These are phyloP conservation scores for Candida khao-thaluensis DNA, from an alignment of 805 yeast genomes.

Conservation along the genomic window DNA sequence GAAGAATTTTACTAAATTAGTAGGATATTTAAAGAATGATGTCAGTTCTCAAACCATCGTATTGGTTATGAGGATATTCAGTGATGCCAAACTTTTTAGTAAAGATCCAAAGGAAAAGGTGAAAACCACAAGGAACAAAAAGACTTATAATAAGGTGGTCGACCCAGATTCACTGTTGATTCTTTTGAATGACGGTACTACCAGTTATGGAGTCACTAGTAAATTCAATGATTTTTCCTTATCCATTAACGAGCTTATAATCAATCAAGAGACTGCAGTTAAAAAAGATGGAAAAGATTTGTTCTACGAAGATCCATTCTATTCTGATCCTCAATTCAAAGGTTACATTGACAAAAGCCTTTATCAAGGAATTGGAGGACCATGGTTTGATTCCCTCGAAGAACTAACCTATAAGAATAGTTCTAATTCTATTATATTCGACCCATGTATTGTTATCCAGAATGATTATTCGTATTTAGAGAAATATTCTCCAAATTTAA, in stretches of 20 bases:
- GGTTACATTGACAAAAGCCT: conserved; percentile 7
- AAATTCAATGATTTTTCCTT: conserved; percentile 31
- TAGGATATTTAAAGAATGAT: conserved; percentile 34
- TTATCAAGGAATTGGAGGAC: conserved; percentile 20
- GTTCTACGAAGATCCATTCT: conserved; percentile 18
- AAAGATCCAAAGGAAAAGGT: conserved; percentile 15
- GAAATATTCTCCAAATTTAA: conserved; percentile 25
- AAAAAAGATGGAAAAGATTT: conserved; percentile 4
- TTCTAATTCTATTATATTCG: conserved; percentile 31
- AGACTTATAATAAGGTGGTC: conserved; percentile 19
- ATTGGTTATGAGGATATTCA: conserved; percentile 35
- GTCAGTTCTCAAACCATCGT: conserved; percentile 43
- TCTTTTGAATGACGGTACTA: conserved; percentile 48
- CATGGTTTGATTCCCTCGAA: conserved; percentile 25
- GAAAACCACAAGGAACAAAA: conserved; percentile 18
- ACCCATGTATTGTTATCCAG: conserved; percentile 28
- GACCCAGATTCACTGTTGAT: conserved; percentile 25
- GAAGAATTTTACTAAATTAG: conserved; percentile 34
- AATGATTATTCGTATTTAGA: conserved; percentile 25
- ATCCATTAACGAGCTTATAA: conserved; percentile 25
- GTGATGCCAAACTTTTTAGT: conserved; percentile 35
- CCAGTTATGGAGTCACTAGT: conserved; percentile 55
- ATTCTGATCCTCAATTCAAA: conserved; percentile 27
- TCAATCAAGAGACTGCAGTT: not conserved
- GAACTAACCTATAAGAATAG: conserved; percentile 18